A percentile compares a stretch with the other conserved stretches of the same genome.
Conservation (phyloP, 2,329 filamentous ascomycete species). For the Claviceps arundinis region DNA sequence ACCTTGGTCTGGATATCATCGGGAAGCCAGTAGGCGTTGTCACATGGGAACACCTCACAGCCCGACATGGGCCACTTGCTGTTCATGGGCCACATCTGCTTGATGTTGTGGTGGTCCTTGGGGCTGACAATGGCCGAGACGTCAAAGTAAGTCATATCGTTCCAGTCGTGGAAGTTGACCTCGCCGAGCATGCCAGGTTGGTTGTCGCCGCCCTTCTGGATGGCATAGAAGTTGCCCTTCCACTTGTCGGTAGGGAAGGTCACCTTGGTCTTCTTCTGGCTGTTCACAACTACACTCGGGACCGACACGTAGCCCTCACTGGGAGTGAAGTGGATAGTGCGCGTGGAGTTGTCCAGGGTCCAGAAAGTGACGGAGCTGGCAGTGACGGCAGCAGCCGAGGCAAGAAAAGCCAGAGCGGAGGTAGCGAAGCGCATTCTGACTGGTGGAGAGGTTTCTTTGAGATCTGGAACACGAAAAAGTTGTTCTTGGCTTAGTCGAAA, state of each 20-base stretch:
- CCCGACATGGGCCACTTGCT: constrained; percentile 30
- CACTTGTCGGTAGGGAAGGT: constrained; percentile 27
- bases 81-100: constrained; percentile 37
- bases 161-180: constrained; percentile 35
- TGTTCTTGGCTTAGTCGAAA: background rate
- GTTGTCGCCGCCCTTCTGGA: constrained; percentile 29
- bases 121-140: constrained; percentile 45
- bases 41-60: constrained; percentile 38
- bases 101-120: constrained; percentile 35
- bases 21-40: constrained; percentile 37
- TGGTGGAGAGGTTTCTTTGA: background rate
- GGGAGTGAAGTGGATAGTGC: constrained; percentile 38
- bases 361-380: constrained; percentile 43
- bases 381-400: constrained; percentile 27
- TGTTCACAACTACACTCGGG: constrained; percentile 26
- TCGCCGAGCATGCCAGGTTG: constrained; percentile 39
- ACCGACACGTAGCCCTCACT: constrained; percentile 24
- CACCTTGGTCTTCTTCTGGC: constrained; percentile 25
- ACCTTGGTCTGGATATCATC: constrained; percentile 44
- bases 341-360: constrained; percentile 39
- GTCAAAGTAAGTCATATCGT: constrained; percentile 40
- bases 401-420: constrained; percentile 29
- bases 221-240: constrained; percentile 38
- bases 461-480: no score
- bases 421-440: constrained; percentile 42